Percentiles rank a stretch among this genome's conserved stretches.
Evolutionary conservation across 2,329 filamentous ascomycete species (phyloP).

Genomic region (Canariomyces notabilis): DNA sequence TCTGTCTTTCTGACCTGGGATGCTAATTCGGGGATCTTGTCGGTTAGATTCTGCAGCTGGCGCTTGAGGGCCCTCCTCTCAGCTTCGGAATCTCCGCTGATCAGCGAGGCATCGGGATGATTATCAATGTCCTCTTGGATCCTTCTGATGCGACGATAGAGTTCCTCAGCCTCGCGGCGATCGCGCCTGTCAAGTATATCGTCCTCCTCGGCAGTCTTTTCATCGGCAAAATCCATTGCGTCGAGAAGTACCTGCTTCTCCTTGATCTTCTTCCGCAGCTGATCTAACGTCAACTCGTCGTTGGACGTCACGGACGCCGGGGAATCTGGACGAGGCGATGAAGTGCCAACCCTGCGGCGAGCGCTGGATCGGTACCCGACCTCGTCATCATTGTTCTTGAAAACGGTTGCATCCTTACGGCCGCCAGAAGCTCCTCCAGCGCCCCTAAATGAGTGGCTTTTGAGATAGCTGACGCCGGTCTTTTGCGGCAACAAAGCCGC

Average conservation of each 20-base stretch:
- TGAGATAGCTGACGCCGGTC: constrained; percentile 97
- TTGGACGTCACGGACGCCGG: constrained; percentile 64
- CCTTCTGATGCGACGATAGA: constrained; percentile 86
- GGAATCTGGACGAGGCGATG: constrained; percentile 74
- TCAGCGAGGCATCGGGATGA: constrained; percentile 71
- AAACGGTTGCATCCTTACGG: constrained; percentile 93
- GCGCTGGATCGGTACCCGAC: constrained; percentile 92
- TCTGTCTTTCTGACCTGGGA: constrained; percentile 89
- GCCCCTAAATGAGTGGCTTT: constrained; percentile 84
- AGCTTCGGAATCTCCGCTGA: constrained; percentile 75
- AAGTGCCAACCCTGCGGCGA: constrained; percentile 70
- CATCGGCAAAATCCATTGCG: constrained; percentile 93
- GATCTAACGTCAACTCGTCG: constrained; percentile 81
- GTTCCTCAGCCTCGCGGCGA: constrained; percentile 83
- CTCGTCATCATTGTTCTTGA: constrained; percentile 92
- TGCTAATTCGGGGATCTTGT: constrained; percentile 85
- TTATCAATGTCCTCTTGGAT: constrained; percentile 92
- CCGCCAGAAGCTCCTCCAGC: constrained; percentile 51
- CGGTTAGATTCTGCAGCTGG: constrained; percentile 81
- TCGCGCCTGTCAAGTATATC: constrained; percentile 87
- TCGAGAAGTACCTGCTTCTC: constrained; percentile 94
- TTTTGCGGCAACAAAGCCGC: constrained; percentile 89
- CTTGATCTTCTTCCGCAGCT: constrained; percentile 84
- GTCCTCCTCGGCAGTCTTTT: constrained; percentile 84
- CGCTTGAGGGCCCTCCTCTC: constrained; percentile 82